phyloP scores from a whole-genome alignment of 371 early-diverging fungal genomes.

The Mortierella sp. region DNA sequence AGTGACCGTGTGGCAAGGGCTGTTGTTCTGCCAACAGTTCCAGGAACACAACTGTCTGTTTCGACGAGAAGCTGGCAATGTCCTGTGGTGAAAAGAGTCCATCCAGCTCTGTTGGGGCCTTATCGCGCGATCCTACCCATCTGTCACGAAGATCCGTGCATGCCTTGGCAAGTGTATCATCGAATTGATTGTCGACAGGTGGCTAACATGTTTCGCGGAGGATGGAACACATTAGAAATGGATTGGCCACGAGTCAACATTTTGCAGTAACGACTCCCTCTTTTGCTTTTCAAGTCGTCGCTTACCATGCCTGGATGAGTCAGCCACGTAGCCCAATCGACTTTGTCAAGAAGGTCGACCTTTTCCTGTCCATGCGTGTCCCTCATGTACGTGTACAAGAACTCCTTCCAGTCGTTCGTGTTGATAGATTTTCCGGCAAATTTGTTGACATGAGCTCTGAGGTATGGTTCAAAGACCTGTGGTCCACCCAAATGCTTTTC shows the following conservation, averaged over 20 bases:
- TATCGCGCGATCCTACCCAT: slow-evolving; percentile 74
- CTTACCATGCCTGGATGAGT: slow-evolving; percentile 81
- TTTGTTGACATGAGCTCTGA: slow-evolving; percentile 84
- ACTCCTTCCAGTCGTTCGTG: slow-evolving; percentile 88
- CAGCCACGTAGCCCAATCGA: slow-evolving; percentile 95
- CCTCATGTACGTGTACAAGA: slow-evolving; percentile 79
- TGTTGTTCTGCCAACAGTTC: slow-evolving; percentile 77
- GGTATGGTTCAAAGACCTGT: slow-evolving; percentile 86
- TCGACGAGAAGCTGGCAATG: slow-evolving; percentile 72
- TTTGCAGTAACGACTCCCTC: too few relatives aligned
- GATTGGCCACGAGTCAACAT: too few relatives aligned
- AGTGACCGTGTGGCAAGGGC: slow-evolving; percentile 69
- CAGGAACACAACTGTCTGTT: slow-evolving; percentile 89
- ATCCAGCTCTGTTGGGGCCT: slow-evolving; percentile 34
- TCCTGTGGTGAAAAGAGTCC: slow-evolving; percentile 65
- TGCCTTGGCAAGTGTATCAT: slow-evolving; percentile 82
- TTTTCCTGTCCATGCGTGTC: slow-evolving; percentile 71
- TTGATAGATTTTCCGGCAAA: slow-evolving; percentile 92
- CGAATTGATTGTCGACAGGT: slow-evolving; percentile 87
- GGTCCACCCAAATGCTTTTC: slow-evolving; percentile 91
- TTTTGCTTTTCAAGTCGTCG: too few relatives aligned
- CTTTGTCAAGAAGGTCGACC: slow-evolving; percentile 70
- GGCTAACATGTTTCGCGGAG: too few relatives aligned
- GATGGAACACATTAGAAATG: too few relatives aligned
- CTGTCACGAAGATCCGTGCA: slow-evolving; percentile 83